Conservation (phyloP, 2,329 filamentous ascomycete genomes). For the Diaporthe ampelina region DNA sequence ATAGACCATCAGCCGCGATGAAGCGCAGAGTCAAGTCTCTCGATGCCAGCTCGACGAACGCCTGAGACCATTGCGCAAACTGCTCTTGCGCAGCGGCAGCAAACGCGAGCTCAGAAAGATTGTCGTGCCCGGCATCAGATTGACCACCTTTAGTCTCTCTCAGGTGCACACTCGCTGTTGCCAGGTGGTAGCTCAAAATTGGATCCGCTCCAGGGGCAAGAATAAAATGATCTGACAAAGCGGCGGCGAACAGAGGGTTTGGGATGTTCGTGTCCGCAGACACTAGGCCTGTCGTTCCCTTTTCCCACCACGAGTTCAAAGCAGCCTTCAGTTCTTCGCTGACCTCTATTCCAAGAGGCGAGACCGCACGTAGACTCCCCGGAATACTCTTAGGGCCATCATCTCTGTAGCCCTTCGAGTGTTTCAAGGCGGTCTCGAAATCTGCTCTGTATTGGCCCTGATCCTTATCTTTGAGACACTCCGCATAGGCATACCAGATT, state of each 20-base stretch:
- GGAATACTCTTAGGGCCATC: background rate
- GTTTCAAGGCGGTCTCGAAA: constrained; percentile 36
- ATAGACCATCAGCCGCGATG: constrained; percentile 61
- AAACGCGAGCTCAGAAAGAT: background rate
- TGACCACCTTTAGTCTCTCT: constrained; percentile 56
- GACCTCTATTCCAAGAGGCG: constrained; percentile 21
- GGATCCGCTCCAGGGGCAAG: constrained; percentile 67
- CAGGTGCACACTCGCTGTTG: constrained; percentile 58
- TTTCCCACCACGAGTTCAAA: constrained; percentile 32
- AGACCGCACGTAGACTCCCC: background rate
- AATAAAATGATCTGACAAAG: constrained; percentile 51
- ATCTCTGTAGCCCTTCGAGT: background rate
- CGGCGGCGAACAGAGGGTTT: constrained; percentile 62
- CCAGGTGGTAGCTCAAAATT: constrained; percentile 70
- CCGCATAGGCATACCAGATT: constrained; percentile 57
- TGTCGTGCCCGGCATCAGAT: constrained; percentile 37
- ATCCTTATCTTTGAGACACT: constrained; percentile 39
- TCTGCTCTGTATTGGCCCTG: constrained; percentile 42
- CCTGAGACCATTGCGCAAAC: constrained; percentile 61
- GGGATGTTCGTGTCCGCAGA: constrained; percentile 43
- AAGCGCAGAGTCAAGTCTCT: constrained; percentile 59
- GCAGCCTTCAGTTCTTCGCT: background rate
- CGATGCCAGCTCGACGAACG: constrained; percentile 52
- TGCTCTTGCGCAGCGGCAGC: constrained; percentile 57
- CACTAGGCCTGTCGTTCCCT: constrained; percentile 11